A percentile compares a stretch with the other conserved stretches of the same genome.
phyloP scores from a whole-genome alignment of 2,329 filamentous ascomycete species.

The Truncatella angustata region DNA sequence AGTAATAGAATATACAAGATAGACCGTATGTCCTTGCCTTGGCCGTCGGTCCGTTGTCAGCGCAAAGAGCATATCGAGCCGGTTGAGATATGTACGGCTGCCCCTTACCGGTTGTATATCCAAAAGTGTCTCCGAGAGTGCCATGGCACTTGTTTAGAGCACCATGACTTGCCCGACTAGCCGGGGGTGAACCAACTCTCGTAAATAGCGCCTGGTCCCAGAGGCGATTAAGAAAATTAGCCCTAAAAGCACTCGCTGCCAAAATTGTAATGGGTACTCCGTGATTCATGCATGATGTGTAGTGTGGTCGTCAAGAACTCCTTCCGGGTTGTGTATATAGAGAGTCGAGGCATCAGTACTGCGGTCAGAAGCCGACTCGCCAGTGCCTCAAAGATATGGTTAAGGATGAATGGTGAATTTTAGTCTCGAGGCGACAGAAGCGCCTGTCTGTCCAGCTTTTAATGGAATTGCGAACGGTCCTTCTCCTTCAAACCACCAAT shows the following conservation, averaged over 20 bases:
- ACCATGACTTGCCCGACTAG: not conserved
- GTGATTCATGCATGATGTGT: slow-evolving; percentile 14
- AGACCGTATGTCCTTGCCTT: slow-evolving; percentile 1
- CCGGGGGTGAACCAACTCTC: slow-evolving; percentile 12
- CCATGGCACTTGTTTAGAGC: slow-evolving; percentile 2
- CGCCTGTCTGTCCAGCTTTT: slow-evolving; percentile 1
- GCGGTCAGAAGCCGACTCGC: not conserved
- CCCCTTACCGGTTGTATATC: slow-evolving; percentile 14
- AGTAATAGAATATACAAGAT: slow-evolving; percentile 8
- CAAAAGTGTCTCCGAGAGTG: slow-evolving; percentile 13
- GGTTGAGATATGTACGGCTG: slow-evolving; percentile 6
- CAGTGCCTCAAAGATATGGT: not conserved
- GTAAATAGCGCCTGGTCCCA: slow-evolving; percentile 16
- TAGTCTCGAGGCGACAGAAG: not conserved
- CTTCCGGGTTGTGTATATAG: slow-evolving; percentile 4
- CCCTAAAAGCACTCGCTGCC: slow-evolving; percentile 10
- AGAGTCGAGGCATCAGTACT: not conserved
- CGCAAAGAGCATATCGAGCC: not conserved
- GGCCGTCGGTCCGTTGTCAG: not conserved
- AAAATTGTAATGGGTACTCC: slow-evolving; percentile 10
- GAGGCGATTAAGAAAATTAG: slow-evolving; percentile 17
- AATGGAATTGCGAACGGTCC: slow-evolving; percentile 39
- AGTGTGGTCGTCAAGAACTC: slow-evolving; percentile 11
- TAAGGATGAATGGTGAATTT: not conserved
- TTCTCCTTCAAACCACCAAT: slow-evolving; percentile 96